Percentiles rank a stretch among this genome's conserved stretches.
phyloP scores from a whole-genome alignment of 306 rosid species.

The Senna tora region DNA sequence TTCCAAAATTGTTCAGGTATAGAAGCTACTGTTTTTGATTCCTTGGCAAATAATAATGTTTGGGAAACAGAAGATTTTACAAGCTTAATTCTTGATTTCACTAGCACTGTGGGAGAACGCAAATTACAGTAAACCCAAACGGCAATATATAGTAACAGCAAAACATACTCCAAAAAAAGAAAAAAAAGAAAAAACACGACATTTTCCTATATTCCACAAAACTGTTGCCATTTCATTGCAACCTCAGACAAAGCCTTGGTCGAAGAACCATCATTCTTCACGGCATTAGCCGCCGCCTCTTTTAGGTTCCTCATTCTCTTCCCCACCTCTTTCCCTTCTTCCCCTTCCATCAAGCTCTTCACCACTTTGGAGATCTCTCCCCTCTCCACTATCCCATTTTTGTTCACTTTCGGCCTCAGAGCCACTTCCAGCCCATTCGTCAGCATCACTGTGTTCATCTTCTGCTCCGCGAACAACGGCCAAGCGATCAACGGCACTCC shows the following conservation, averaged over 20 bases:
- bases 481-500: not conserved
- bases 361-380: not conserved
- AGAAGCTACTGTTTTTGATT: no score
- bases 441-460: no score
- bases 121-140: no score
- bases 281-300: slow-evolving; percentile 36
- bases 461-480: not conserved
- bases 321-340: slow-evolving; percentile 27
- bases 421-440: not conserved
- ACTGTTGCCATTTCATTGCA: slow-evolving; percentile 35
- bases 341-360: slow-evolving; percentile 18
- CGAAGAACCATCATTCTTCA: not conserved
- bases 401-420: not conserved
- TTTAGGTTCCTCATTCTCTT: not conserved
- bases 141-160: no score
- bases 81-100: no score
- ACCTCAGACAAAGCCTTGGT: slow-evolving; percentile 35
- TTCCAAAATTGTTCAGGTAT: no score
- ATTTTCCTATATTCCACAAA: not conserved
- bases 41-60: no score
- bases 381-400: not conserved
- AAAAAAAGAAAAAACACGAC: no score
- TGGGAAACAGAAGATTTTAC: no score
- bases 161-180: no score
- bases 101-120: no score